phyloP scores from a whole-genome alignment of 441 rosid genomes.

The Erodium moschatum region DNA sequence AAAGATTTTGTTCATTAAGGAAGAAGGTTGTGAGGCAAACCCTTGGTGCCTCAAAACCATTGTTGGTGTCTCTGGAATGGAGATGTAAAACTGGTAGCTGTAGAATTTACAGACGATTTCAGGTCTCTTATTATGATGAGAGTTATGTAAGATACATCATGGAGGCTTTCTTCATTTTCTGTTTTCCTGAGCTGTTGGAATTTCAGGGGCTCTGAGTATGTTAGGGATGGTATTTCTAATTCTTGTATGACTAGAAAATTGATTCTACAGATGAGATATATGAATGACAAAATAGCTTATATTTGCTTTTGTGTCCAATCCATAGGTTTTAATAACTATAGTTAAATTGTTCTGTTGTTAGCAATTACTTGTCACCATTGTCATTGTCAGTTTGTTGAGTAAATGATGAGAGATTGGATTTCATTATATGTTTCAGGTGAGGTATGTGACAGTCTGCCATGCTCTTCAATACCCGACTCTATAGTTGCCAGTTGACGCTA shows the following conservation, averaged over 20 bases:
- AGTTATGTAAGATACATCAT: slow-evolving; percentile 24
- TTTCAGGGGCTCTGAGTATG: slow-evolving; percentile 9
- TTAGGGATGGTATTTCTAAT: neutral
- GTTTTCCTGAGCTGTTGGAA: slow-evolving; percentile 19
- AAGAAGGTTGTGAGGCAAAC: neutral
- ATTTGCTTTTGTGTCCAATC: no score
- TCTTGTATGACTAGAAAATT: neutral
- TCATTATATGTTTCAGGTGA: no score
- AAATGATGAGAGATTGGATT: no score
- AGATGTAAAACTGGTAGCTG: slow-evolving; percentile 20
- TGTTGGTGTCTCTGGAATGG: no score
- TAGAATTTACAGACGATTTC: slow-evolving; percentile 13
- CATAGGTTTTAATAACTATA: no score
- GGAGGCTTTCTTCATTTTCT: slow-evolving; percentile 19
- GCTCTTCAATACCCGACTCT: no score
- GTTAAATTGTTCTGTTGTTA: no score
- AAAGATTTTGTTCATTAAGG: neutral
- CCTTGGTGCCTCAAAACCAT: neutral
- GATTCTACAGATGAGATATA: neutral
- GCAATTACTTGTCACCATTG: no score
- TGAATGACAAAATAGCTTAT: neutral
- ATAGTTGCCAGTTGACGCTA: no score
- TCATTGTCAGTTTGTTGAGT: no score
- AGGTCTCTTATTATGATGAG: slow-evolving; percentile 18
- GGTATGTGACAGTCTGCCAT: no score